These are phyloP conservation scores for Cornus florida DNA, from an alignment of 148 eudicot genomes.

Conservation along the genomic window DNA sequence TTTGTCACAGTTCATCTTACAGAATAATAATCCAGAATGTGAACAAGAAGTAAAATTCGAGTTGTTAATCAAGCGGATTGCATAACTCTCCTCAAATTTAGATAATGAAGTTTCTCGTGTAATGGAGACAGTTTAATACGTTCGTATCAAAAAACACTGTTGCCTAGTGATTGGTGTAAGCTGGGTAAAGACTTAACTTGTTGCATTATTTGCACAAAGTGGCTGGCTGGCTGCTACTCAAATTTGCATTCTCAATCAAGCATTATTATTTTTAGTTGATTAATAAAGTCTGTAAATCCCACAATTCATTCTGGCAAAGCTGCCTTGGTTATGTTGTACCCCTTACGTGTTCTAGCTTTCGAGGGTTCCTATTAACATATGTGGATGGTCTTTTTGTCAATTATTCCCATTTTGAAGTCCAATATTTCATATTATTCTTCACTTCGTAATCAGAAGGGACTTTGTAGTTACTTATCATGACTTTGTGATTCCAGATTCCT, in stretches of 20 bases:
- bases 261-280: neutral
- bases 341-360: neutral
- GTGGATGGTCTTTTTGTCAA: neutral
- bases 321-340: neutral
- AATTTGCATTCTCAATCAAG: neutral
- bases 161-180: too few relatives aligned
- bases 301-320: neutral
- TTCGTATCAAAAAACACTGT: too few relatives aligned
- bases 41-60: too few relatives aligned
- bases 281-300: too few relatives aligned
- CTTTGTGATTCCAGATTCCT: constrained; percentile 64
- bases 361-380: neutral
- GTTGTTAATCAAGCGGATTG: too few relatives aligned
- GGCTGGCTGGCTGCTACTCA: neutral
- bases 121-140: too few relatives aligned
- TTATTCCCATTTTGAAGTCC: neutral
- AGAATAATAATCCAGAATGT: too few relatives aligned
- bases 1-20: too few relatives aligned
- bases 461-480: neutral
- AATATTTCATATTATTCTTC: neutral
- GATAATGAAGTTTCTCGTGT: too few relatives aligned
- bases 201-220: neutral
- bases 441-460: neutral
- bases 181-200: neutral
- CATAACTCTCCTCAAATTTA: too few relatives aligned